Evolutionary conservation across 2,329 filamentous ascomycete species (phyloP).

Genomic region (Xylariomycetidae sp.): DNA sequence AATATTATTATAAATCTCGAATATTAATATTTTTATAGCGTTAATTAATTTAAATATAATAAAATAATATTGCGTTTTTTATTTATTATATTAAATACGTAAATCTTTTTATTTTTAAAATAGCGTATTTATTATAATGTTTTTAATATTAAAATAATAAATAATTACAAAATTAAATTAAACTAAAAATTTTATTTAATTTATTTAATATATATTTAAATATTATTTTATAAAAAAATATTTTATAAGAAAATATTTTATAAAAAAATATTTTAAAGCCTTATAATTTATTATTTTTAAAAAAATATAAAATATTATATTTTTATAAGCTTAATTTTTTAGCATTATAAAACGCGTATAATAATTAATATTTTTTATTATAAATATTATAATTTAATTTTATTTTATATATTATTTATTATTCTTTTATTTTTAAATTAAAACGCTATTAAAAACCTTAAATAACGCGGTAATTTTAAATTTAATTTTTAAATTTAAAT

Average conservation of each 20-base stretch:
- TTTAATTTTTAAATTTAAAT: neutral
- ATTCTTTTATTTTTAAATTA: neutral
- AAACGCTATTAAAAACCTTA: neutral
- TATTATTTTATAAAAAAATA: neutral
- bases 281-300: too few relatives aligned
- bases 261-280: neutral
- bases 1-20: neutral
- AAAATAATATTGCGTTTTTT: neutral
- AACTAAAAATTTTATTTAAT: slow-evolving; percentile 1
- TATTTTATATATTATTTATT: neutral
- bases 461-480: neutral
- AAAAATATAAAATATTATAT: neutral
- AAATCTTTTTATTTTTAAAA: neutral
- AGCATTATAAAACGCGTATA: slow-evolving; percentile 1
- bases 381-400: neutral
- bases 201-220: neutral
- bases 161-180: neutral
- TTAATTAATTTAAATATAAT: neutral
- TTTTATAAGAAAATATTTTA: neutral
- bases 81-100: neutral
- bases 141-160: neutral
- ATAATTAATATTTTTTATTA: neutral
- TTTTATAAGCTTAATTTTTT: neutral
- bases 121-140: neutral
- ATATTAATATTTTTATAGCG: neutral